Conservation (phyloP, 2,329 filamentous ascomycete genomes). For the Simplicillium aogashimaense region DNA sequence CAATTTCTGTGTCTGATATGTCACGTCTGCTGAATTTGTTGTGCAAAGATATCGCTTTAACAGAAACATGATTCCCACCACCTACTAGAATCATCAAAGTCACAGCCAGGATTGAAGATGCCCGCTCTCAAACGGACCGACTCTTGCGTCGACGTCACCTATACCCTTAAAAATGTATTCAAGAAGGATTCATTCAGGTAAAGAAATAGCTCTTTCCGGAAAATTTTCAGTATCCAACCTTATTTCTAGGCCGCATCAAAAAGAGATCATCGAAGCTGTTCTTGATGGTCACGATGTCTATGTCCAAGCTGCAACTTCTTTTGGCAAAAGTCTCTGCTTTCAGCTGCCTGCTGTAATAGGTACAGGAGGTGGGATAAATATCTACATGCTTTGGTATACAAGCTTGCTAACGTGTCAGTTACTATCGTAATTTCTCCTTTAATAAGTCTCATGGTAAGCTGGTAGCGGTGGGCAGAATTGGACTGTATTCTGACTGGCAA, state of each 20-base stretch:
- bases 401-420: slow-evolving; percentile 37
- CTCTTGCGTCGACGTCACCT: not conserved
- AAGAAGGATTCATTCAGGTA: not conserved
- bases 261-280: slow-evolving; percentile 77
- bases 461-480: slow-evolving; percentile 2
- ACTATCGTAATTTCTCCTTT: slow-evolving; percentile 87
- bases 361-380: slow-evolving; percentile 57
- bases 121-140: not conserved
- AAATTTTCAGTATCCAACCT: not conserved
- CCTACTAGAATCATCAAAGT: too few species aligned
- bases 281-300: slow-evolving; percentile 84
- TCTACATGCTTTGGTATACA: too few species aligned
- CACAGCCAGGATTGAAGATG: not conserved
- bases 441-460: slow-evolving; percentile 71
- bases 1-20: too few species aligned
- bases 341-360: slow-evolving; percentile 84
- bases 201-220: not conserved
- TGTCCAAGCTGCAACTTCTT: slow-evolving; percentile 80
- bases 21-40: too few species aligned
- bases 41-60: too few species aligned
- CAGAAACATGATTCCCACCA: too few species aligned
- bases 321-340: slow-evolving; percentile 90
- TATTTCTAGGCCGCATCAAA: slow-evolving; percentile 61
- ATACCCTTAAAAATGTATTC: not conserved
- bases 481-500: slow-evolving; percentile 2